phyloP scores from a whole-genome alignment of 148 eudicot genomes.

The Camellia sinensis region DNA sequence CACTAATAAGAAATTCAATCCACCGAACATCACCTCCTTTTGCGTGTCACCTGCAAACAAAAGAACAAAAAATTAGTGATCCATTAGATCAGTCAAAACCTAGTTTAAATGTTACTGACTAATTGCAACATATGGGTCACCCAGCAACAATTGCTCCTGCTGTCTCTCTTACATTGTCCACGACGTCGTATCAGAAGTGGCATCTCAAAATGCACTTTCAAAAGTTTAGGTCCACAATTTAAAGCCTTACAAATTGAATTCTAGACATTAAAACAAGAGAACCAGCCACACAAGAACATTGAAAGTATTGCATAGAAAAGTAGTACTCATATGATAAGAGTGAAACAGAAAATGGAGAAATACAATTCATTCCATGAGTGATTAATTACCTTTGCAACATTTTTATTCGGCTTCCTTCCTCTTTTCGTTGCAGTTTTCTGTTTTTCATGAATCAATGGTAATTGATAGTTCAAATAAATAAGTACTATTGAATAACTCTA shows the following conservation, averaged over 20 bases:
- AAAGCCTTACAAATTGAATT: background rate
- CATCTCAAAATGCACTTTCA: background rate
- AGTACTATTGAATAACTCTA: background rate
- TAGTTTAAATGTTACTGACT: no score
- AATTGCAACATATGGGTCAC: background rate
- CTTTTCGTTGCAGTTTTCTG: slow-evolving; percentile 12
- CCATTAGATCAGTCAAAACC: background rate
- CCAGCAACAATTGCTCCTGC: background rate
- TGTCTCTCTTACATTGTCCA: background rate
- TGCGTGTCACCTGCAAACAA: background rate
- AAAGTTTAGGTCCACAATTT: background rate
- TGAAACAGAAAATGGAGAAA: background rate
- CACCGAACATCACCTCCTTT: background rate
- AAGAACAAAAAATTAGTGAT: background rate
- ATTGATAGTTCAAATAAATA: background rate
- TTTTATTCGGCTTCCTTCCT: slow-evolving; percentile 3
- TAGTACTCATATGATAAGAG: background rate
- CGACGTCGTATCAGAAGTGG: background rate
- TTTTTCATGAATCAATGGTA: background rate
- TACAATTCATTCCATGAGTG: background rate
- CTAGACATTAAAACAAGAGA: background rate
- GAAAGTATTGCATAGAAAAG: background rate
- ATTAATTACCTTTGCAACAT: slow-evolving; percentile 4
- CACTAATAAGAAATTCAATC: background rate
- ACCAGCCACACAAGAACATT: background rate